Percentiles rank a stretch among this genome's conserved stretches.
phyloP scores from a whole-genome alignment of 495 filamentous ascomycete species.

The Aspergillus olivimuriae region DNA sequence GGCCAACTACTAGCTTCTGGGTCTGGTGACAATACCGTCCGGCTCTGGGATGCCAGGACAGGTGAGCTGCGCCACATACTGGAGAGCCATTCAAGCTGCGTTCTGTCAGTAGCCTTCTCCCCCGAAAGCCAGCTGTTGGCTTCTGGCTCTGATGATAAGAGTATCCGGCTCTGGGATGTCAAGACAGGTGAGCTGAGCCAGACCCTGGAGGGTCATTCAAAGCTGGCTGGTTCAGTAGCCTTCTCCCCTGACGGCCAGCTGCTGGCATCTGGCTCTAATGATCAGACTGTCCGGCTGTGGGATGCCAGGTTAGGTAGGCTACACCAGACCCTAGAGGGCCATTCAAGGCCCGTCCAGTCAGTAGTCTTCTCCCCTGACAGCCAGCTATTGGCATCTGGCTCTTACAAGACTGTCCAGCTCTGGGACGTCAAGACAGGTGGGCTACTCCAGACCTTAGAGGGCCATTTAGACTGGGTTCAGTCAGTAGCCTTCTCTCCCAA shows the following conservation, averaged over 20 bases:
- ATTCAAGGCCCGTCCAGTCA: constrained; percentile 10
- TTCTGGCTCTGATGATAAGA: background rate
- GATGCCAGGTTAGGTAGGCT: constrained; percentile 1
- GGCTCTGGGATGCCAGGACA: background rate
- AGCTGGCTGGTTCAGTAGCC: background rate
- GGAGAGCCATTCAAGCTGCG: background rate
- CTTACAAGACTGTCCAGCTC: background rate
- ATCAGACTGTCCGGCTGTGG: constrained; percentile 25
- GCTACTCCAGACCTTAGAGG: constrained; percentile 4
- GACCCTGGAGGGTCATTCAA: background rate
- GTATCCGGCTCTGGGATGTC: background rate
- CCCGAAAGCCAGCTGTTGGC: background rate
- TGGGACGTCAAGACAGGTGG: too few relatives aligned
- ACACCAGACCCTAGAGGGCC: constrained; percentile 14
- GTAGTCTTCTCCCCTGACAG: constrained; percentile 12
- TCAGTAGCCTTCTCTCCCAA: constrained; percentile 4
- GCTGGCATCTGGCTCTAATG: constrained; percentile 21
- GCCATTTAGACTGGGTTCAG: background rate
- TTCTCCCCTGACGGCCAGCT: constrained; percentile 12
- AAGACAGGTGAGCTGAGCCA: background rate
- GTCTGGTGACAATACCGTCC: background rate
- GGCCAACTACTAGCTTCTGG: background rate
- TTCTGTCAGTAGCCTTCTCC: background rate
- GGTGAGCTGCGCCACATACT: background rate
- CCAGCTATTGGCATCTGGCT: background rate